A percentile compares a stretch with the other conserved stretches of the same genome.
Evolutionary conservation across 768 basidiomycete species (phyloP).

Genomic region (Leccinum aurantiacum): DNA sequence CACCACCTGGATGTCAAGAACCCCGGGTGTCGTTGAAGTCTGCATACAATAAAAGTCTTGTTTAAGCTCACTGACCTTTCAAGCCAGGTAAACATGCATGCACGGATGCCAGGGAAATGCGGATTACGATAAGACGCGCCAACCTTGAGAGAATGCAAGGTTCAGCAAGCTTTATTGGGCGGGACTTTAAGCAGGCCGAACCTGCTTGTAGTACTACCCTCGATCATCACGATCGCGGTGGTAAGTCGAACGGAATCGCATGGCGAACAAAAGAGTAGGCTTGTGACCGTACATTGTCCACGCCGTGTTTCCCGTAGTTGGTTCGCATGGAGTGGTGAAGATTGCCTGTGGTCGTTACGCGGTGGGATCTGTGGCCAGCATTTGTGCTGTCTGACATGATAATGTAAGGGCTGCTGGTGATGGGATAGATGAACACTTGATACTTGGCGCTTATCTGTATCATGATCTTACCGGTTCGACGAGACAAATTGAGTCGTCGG

Average conservation of each 20-base stretch:
- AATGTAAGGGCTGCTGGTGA: background rate
- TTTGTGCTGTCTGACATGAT: conserved; percentile 3
- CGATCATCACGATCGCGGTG: background rate
- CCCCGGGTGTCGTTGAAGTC: conserved; percentile 14
- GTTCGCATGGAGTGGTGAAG: conserved; percentile 46
- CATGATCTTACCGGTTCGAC: background rate
- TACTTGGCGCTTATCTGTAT: no score
- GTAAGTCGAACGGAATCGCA: conserved; percentile 2
- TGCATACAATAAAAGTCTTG: background rate
- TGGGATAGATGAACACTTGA: background rate
- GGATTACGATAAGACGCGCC: conserved; percentile 72
- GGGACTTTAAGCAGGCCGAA: background rate
- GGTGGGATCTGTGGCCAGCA: conserved; percentile 19
- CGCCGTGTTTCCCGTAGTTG: conserved; percentile 54
- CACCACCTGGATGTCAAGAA: conserved; percentile 22
- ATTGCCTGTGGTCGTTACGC: conserved; percentile 24
- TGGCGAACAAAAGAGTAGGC: background rate
- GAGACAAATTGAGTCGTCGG: no score
- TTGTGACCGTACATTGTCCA: conserved; percentile 49
- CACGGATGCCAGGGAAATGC: conserved; percentile 65
- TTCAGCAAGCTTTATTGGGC: background rate
- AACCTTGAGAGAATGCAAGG: conserved; percentile 35
- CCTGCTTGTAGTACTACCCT: conserved; percentile 31
- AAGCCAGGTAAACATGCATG: conserved; percentile 53
- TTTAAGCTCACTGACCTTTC: conserved; percentile 38